Conservation (phyloP, 164 flowering plant genomes). For the Sextonia rubra region DNA sequence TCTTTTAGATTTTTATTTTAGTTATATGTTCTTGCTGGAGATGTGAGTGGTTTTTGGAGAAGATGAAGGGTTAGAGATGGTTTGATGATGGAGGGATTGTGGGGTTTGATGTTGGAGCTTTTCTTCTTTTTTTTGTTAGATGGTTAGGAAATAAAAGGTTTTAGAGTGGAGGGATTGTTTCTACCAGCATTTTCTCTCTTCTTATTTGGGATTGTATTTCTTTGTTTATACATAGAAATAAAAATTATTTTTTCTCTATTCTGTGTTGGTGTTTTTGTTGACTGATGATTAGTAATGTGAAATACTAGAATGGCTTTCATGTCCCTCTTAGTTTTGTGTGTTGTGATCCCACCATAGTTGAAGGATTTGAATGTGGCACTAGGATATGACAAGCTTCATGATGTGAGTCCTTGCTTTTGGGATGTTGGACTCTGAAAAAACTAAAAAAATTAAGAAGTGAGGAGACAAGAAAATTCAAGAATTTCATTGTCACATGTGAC, state of each 20-base stretch:
- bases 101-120: background rate
- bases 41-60: too few species aligned
- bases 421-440: too few species aligned
- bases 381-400: too few species aligned
- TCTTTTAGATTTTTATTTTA: too few species aligned
- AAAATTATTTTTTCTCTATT: background rate
- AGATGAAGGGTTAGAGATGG: background rate
- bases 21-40: too few species aligned
- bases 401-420: too few species aligned
- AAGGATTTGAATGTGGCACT: background rate
- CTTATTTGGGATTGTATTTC: background rate
- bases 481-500: too few species aligned
- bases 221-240: too few species aligned
- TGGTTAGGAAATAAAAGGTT: background rate
- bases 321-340: background rate
- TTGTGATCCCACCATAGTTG: background rate
- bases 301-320: too few species aligned
- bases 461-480: too few species aligned
- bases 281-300: too few species aligned
- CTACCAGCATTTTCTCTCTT: background rate
- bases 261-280: background rate
- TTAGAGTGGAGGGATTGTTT: background rate
- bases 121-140: background rate
- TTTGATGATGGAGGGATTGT: background rate
- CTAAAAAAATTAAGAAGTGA: too few species aligned